Conservation (phyloP, 75 land plant species). For the Cunninghamia lanceolata region DNA sequence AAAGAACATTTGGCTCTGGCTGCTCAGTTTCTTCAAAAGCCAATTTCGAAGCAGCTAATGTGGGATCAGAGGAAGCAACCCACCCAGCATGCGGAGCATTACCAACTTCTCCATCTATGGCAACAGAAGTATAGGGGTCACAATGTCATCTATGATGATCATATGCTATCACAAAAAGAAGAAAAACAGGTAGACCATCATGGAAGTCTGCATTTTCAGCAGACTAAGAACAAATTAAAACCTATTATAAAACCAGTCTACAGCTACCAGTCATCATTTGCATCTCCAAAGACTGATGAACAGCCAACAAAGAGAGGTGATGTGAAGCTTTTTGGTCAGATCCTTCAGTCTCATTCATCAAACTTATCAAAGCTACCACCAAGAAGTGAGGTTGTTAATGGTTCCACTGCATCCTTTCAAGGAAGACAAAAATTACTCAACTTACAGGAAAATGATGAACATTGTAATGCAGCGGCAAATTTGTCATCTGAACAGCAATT, state of each 20-base stretch:
- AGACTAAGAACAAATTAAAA: not conserved
- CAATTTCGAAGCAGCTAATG: not conserved
- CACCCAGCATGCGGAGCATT: not conserved
- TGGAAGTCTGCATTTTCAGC: not conserved
- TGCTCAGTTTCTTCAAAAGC: not conserved
- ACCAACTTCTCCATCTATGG: not conserved
- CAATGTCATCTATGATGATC: not conserved
- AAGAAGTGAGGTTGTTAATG: not conserved
- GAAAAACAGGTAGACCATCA: not conserved
- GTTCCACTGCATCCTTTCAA: not conserved
- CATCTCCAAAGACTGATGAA: conserved; percentile 15
- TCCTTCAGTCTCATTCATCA: conserved; percentile 28
- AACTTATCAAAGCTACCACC: not conserved
- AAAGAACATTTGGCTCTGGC: not conserved
- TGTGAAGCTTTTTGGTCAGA: conserved; percentile 62
- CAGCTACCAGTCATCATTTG: not conserved
- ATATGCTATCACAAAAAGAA: not conserved
- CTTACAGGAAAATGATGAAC: not conserved
- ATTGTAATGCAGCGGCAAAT: not conserved
- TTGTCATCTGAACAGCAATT: not conserved
- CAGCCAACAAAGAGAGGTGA: conserved; percentile 30
- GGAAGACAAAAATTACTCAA: not conserved
- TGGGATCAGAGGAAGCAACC: not conserved
- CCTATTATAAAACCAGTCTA: not conserved
- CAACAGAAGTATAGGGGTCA: conserved; percentile 18